Evolutionary conservation across 176 grass and related monocot genomes (phyloP).

Genomic region (Ensete glaucum): DNA sequence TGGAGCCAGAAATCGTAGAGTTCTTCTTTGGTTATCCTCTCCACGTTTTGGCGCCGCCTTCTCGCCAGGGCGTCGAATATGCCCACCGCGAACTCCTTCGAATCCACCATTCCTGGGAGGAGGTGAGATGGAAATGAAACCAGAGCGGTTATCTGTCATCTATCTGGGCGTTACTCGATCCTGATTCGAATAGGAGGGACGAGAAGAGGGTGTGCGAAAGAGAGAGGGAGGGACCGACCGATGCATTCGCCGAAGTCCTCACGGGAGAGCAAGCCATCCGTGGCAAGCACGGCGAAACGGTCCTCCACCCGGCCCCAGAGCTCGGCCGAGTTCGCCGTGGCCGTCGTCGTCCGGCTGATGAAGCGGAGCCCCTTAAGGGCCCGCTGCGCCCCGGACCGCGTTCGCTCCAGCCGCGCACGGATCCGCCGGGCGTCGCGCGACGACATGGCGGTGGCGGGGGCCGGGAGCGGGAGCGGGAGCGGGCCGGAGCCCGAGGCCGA

Average conservation of each 20-base stretch:
- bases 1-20: slow-evolving; percentile 99
- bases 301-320: slow-evolving; percentile 79
- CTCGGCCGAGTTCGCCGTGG: slow-evolving; percentile 45
- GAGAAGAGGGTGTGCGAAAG: slow-evolving; percentile 7
- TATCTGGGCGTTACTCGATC: not conserved
- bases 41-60: slow-evolving; percentile 56
- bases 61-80: slow-evolving; percentile 92
- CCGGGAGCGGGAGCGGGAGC: not conserved
- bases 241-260: slow-evolving; percentile 99
- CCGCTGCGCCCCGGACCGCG: slow-evolving; percentile 53
- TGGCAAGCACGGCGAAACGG: slow-evolving; percentile 47
- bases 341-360: slow-evolving; percentile 75
- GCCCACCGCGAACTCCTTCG: slow-evolving; percentile 86
- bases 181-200: not conserved
- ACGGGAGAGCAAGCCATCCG: slow-evolving; percentile 71
- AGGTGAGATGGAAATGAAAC: not conserved
- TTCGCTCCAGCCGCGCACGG: slow-evolving; percentile 58
- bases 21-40: slow-evolving; percentile 88
- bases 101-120: slow-evolving; percentile 73
- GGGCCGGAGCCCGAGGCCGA: slow-evolving; percentile 1
- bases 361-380: slow-evolving; percentile 94
- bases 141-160: not conserved
- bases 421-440: slow-evolving; percentile 61
- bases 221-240: slow-evolving; percentile 43
- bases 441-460: slow-evolving; percentile 39